phyloP scores from a whole-genome alignment of 208 protist species.

The Trypanosoma conorhini region DNA sequence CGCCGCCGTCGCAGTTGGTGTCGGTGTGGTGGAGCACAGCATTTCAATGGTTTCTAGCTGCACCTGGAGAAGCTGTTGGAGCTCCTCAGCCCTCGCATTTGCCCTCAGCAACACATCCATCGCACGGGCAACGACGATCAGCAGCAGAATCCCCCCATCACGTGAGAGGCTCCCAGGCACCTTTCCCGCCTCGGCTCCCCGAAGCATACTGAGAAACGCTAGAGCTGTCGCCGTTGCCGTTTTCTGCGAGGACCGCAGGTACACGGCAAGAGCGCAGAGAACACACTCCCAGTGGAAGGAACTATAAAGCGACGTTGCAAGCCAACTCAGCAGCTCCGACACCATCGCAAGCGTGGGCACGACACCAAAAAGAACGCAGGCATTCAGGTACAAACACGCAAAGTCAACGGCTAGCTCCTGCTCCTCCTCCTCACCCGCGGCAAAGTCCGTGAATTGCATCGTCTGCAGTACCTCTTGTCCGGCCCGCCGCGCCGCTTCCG shows the following conservation, averaged over 20 bases:
- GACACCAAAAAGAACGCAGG: constrained; percentile 22
- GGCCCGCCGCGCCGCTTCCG: constrained; percentile 1
- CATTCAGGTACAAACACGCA: constrained; percentile 33
- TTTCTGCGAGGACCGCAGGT: constrained; percentile 1
- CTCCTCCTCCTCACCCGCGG: constrained; percentile 18
- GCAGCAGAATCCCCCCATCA: constrained; percentile 12
- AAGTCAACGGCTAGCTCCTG: constrained; percentile 29
- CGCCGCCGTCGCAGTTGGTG: neutral
- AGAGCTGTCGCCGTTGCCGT: neutral
- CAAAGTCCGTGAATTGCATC: constrained; percentile 23
- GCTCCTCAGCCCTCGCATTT: constrained; percentile 4
- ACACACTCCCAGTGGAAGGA: constrained; percentile 34
- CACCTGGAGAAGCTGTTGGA: constrained; percentile 8
- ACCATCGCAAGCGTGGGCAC: constrained; percentile 21
- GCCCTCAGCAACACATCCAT: neutral
- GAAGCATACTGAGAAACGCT: constrained; percentile 20
- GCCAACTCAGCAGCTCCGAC: constrained; percentile 7
- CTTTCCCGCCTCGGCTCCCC: neutral
- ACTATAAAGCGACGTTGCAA: constrained; percentile 15
- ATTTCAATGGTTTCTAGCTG: constrained; percentile 18
- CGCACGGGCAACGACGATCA: constrained; percentile 10
- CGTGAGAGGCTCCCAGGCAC: constrained; percentile 17
- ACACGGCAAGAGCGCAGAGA: constrained; percentile 16
- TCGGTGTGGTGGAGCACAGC: neutral
- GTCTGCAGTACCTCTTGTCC: constrained; percentile 13